A percentile compares a stretch with the other conserved stretches of the same genome.
phyloP scores from a whole-genome alignment of 2,329 filamentous ascomycete genomes.

The Hymenoscyphus fructigenus region DNA sequence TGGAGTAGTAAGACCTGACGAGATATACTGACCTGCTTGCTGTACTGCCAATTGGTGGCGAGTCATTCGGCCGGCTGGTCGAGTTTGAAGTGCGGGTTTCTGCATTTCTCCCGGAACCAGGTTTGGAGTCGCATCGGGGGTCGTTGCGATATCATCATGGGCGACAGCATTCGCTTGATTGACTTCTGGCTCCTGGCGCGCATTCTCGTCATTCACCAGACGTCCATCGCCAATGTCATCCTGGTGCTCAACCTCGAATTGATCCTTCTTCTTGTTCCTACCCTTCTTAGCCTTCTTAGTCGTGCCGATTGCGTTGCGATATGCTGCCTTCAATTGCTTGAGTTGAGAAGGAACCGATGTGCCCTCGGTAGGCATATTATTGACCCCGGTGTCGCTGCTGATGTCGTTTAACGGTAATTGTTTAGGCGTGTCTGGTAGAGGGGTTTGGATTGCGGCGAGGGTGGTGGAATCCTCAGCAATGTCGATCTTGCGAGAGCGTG shows the following conservation, averaged over 20 bases:
- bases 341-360: conserved; percentile 29
- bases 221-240: conserved; percentile 12
- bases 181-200: conserved; percentile 2
- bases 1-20: conserved; percentile 15
- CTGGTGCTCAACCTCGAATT: conserved; percentile 15
- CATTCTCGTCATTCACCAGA: conserved; percentile 11
- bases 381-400: conserved; percentile 23
- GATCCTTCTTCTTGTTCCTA: conserved; percentile 30
- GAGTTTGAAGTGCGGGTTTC: conserved; percentile 8
- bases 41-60: conserved; percentile 31
- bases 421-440: conserved; percentile 23
- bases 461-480: conserved; percentile 33
- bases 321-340: conserved; percentile 37
- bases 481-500: conserved; percentile 33
- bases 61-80: conserved; percentile 24
- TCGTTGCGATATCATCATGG: conserved; percentile 7
- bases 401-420: conserved; percentile 22
- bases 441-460: conserved; percentile 24
- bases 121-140: conserved; percentile 17
- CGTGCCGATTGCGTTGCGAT: conserved; percentile 33
- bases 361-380: conserved; percentile 23
- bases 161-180: conserved; percentile 5
- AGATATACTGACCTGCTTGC: conserved; percentile 36
- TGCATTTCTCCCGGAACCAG: conserved; percentile 12
- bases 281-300: conserved; percentile 31